These are phyloP conservation scores for Macroventuria anomochaeta DNA, from an alignment of 2,329 filamentous ascomycete species.

Conservation along the genomic window DNA sequence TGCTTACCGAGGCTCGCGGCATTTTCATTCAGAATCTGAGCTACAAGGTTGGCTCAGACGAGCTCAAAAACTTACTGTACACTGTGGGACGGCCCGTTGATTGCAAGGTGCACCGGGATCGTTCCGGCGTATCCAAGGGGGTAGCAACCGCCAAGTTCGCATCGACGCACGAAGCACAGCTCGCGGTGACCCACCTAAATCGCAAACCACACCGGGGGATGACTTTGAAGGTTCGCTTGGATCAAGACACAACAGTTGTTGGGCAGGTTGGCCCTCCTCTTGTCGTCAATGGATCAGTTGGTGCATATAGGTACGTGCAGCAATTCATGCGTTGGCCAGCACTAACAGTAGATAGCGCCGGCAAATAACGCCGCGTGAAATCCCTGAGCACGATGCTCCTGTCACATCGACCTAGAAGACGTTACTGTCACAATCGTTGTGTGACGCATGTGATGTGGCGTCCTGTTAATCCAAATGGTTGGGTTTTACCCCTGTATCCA, in stretches of 20 bases:
- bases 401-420: background rate
- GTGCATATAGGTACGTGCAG: conserved; percentile 13
- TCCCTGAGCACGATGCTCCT: background rate
- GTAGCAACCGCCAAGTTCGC: conserved; percentile 43
- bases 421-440: conserved; percentile 1
- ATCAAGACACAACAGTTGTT: conserved; percentile 44
- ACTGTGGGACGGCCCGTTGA: conserved; percentile 35
- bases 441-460: conserved; percentile 6
- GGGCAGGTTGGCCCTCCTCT: conserved; percentile 35
- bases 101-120: conserved; percentile 35
- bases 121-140: conserved; percentile 39
- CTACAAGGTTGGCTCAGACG: conserved; percentile 33
- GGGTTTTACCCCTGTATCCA: conserved; percentile 1
- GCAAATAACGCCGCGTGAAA: background rate
- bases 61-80: conserved; percentile 37
- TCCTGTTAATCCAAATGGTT: conserved; percentile 3
- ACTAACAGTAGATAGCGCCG: conserved; percentile 10
- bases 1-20: conserved; percentile 47
- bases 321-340: background rate
- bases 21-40: conserved; percentile 46
- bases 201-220: conserved; percentile 38
- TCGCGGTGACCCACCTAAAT: conserved; percentile 39
- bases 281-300: conserved; percentile 17
- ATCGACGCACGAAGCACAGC: conserved; percentile 39
- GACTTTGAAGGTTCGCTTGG: conserved; percentile 43